phyloP scores from a whole-genome alignment of 2,329 filamentous ascomycete species.

The Blastomyces percursus region DNA sequence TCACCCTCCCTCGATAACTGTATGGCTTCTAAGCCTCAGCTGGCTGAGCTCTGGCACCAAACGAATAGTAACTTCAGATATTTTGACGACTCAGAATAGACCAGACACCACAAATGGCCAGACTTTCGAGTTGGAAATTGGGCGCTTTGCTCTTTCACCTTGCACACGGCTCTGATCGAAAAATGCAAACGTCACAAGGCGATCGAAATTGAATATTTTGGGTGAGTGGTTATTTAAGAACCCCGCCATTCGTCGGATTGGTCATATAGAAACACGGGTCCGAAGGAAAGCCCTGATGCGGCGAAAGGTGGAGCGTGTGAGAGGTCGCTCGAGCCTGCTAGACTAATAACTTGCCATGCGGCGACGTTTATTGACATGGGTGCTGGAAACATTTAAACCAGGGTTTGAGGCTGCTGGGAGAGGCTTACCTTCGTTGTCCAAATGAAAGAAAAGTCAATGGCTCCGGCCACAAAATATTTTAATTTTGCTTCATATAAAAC shows the following conservation, averaged over 20 bases:
- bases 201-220: background rate
- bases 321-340: background rate
- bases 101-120: background rate
- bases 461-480: background rate
- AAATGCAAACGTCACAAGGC: background rate
- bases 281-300: background rate
- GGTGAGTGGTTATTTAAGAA: background rate
- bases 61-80: background rate
- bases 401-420: background rate
- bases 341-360: background rate
- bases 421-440: background rate
- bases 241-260: background rate
- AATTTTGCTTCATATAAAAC: background rate
- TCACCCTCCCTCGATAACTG: background rate
- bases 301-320: background rate
- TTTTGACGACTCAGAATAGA: background rate
- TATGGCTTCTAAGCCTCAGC: background rate
- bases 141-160: background rate
- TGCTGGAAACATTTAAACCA: background rate
- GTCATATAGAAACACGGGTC: background rate
- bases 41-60: background rate
- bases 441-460: background rate
- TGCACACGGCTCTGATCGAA: background rate
- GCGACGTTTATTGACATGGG: background rate
- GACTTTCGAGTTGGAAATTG: background rate